Evolutionary conservation across 2,329 filamentous ascomycete genomes (phyloP), one percentile per base, ranked within the genome.

Genomic region (Cordyceps cicadae): DNA sequence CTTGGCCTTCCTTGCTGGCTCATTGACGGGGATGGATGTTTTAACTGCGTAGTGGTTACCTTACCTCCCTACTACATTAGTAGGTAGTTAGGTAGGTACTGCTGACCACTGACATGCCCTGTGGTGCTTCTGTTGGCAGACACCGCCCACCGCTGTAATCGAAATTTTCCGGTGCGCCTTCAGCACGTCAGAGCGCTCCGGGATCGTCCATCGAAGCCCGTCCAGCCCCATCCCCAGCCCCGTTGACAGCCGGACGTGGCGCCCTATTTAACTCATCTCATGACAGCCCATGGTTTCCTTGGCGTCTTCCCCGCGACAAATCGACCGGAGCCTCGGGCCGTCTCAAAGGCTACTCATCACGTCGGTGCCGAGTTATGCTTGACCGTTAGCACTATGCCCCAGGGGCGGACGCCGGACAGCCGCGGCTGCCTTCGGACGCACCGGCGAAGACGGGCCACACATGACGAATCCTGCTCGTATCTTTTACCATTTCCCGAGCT

Each of bases 311-410:
- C 55, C 55, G 55, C 46, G 46, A n/a, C 39, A 48, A 48, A 59
- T 59, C 39, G 57, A 53, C 57, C 57, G 57, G 57, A 59, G 57
- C 39, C 57, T 59, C 57, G 57, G 57, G 29, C 39, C 39, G 49
- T 59, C 57, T 59, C 49, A 46, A 52, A 48, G 26, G 39, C n/a
- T 53, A 19, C 19, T 34, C 34, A 41, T 12, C 21, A 26, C 32
- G 34, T 21, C 26, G 15, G n/a, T 32, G 6, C 29, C 5, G 29
- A 29, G 29, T 7, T 7, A 29, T 29, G 29, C 5, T 7, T 29
- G 29, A 29, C 6, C 29, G 19, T 48, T 29, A 29, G 24, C 41
- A 9, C 19, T 48, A 29, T 56, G 54, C 41, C 54, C 46, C 29
- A n/a, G 24, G 53, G 19, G 34, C 14, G 34, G 34, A 11, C 2